Evolutionary conservation across 345 rosid species (phyloP).

Genomic region (Salix udensis): DNA sequence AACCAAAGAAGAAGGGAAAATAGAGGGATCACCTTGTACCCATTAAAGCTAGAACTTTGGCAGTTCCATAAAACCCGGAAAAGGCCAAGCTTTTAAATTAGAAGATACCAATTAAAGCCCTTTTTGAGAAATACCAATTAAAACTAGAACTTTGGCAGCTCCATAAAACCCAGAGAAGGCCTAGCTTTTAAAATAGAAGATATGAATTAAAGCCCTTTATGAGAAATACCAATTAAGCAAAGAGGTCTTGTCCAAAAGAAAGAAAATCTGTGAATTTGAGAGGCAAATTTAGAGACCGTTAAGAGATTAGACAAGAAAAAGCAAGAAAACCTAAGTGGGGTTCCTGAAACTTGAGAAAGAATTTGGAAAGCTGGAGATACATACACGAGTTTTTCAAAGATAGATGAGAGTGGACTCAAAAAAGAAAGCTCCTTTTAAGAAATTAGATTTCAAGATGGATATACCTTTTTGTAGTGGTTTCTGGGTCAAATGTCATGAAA

Average conservation of each 20-base stretch:
- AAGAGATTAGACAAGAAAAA: constrained; percentile 19
- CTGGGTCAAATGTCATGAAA: too few species aligned
- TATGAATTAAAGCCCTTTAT: background rate
- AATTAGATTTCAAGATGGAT: background rate
- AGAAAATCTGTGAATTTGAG: background rate
- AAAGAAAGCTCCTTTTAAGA: background rate
- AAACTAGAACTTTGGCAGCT: constrained; percentile 17
- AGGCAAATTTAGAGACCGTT: background rate
- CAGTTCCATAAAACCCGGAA: constrained; percentile 5
- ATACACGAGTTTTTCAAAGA: background rate
- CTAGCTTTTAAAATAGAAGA: background rate
- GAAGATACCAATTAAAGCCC: background rate
- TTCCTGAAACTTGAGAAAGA: background rate
- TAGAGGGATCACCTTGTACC: constrained; percentile 33
- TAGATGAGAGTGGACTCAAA: background rate
- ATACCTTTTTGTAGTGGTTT: background rate
- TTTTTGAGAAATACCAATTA: constrained; percentile 17
- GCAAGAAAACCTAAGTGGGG: background rate
- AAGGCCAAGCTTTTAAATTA: background rate
- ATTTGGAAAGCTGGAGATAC: background rate
- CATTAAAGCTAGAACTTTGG: constrained; percentile 25
- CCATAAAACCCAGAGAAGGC: constrained; percentile 1
- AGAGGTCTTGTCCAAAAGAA: background rate
- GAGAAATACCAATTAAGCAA: background rate
- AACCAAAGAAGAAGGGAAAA: background rate